Base-by-base conservation (phyloP, 202 grass and related monocot species). In the Eragrostis tef region DNA sequence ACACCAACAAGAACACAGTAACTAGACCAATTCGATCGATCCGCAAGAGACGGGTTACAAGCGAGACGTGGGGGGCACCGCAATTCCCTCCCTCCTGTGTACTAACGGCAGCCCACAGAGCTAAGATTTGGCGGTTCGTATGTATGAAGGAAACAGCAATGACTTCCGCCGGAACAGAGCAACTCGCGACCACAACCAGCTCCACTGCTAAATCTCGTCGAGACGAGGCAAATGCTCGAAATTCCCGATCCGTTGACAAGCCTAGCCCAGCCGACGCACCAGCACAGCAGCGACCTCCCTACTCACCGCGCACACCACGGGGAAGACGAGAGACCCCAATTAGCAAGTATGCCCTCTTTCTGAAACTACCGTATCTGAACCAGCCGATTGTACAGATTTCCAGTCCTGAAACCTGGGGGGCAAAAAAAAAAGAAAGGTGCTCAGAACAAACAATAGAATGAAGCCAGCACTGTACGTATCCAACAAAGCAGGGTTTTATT, bases 331-430 rank as follows among this genome's bases (percentile, higher is more conserved):
- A 47, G n/a, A 52, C 75, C 71, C 29, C 24, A 48, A 62, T 62
- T 47, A 83, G 7, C 11, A 86, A 88, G 52, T 90, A 70, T 87
- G 67, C 51, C 66, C 86, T 78, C 70, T 82, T 78, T 87, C 85
- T 77, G 75, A 70, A 80, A 76, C 47, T 58, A 29, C 41, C 77
- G 75, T 91, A 1, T 98, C 95, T 21, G 95, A 98, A 72, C 31
- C 77, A 71, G 86, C 65, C 78, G 94, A 98, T 68, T 79, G 83
- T 54, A 93, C 86, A 36, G 92, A 91, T 52, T 41, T 91, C 88
- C 94, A 91, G 54, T 98, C 92, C 52, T 87, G 84, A 88, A 98
- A 88, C 81, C 96, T 98, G 83, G 48, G 17, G n/a, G n/a, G n/a
- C n/a, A n/a, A n/a, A n/a, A 29, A 48, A 51, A 26, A 5, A 71